Evolutionary conservation across 176 grass and related monocot species (phyloP).

Genomic region (Triticum timopheevii): DNA sequence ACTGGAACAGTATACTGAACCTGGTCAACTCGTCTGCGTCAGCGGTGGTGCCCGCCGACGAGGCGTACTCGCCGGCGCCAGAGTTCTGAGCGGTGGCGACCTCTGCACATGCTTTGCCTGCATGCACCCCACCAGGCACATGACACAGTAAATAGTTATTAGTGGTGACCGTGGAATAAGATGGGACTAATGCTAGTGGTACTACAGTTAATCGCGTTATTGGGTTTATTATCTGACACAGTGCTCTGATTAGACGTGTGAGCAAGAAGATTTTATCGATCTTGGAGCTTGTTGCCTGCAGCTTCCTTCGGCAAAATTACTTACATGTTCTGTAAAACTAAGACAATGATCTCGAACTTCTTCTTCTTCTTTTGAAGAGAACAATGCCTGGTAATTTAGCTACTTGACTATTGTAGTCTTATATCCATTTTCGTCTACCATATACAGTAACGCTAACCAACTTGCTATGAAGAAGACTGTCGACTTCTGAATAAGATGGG

Average conservation of each 20-base stretch:
- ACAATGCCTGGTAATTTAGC: not conserved
- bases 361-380: not conserved
- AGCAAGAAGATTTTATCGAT: conserved; percentile 2
- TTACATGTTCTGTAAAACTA: conserved; percentile 1
- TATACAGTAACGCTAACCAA: not conserved
- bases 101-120: not conserved
- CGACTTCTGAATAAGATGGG: not conserved
- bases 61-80: conserved; percentile 33
- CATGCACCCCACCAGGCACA: not conserved
- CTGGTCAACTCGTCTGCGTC: conserved; percentile 53
- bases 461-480: not conserved
- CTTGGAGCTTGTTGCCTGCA: conserved; percentile 19
- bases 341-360: not conserved
- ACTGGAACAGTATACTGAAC: conserved; percentile 63
- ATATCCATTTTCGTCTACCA: not conserved
- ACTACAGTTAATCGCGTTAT: conserved; percentile 17
- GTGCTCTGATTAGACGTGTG: conserved; percentile 28
- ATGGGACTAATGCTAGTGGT: conserved; percentile 38
- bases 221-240: conserved; percentile 41
- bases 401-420: not conserved
- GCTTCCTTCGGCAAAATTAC: conserved; percentile 3
- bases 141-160: conserved; percentile 49
- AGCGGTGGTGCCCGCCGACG: not conserved
- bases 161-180: conserved; percentile 33
- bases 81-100: conserved; percentile 40